phyloP scores from a whole-genome alignment of 192 early-diverging fungal species.

The Irineochytrium annulatum region DNA sequence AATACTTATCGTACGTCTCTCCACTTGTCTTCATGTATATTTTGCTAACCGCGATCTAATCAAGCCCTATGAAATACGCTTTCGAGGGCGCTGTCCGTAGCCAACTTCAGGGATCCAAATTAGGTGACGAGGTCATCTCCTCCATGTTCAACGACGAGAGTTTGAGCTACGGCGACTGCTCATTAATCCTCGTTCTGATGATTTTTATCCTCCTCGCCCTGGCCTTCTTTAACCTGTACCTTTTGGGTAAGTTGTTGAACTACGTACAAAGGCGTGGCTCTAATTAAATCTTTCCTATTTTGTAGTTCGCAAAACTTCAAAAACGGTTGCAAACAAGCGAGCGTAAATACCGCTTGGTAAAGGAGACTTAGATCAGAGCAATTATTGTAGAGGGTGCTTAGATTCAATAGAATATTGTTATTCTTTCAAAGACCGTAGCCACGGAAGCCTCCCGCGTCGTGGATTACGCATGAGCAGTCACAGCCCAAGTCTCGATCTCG shows the following conservation, averaged over 20 bases:
- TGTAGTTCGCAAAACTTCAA: too few species aligned
- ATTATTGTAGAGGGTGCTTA: too few species aligned
- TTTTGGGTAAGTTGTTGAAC: conserved; percentile 10
- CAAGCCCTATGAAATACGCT: conserved; percentile 55
- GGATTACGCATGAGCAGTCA: too few species aligned
- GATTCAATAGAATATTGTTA: too few species aligned
- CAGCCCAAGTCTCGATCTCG: too few species aligned
- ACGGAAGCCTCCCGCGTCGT: too few species aligned
- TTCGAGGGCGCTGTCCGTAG: conserved; percentile 45
- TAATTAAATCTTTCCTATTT: too few species aligned
- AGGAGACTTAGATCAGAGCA: too few species aligned
- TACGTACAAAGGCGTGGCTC: too few species aligned
- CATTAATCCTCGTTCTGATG: conserved; percentile 13
- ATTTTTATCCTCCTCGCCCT: conserved; percentile 15
- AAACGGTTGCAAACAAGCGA: too few species aligned
- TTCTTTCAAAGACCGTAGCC: too few species aligned
- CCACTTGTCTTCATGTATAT: neutral
- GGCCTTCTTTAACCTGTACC: conserved; percentile 12
- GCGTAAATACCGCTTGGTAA: too few species aligned
- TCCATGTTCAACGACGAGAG: conserved; percentile 18
- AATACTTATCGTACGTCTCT: conserved; percentile 15
- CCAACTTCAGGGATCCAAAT: conserved; percentile 37
- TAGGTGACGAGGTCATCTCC: conserved; percentile 13
- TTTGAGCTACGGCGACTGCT: conserved; percentile 13
- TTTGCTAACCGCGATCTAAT: neutral